Evolutionary conservation across 371 early-diverging fungal species (phyloP), one percentile per base, ranked within the genome.

Genomic region (Mortierella sp.): DNA sequence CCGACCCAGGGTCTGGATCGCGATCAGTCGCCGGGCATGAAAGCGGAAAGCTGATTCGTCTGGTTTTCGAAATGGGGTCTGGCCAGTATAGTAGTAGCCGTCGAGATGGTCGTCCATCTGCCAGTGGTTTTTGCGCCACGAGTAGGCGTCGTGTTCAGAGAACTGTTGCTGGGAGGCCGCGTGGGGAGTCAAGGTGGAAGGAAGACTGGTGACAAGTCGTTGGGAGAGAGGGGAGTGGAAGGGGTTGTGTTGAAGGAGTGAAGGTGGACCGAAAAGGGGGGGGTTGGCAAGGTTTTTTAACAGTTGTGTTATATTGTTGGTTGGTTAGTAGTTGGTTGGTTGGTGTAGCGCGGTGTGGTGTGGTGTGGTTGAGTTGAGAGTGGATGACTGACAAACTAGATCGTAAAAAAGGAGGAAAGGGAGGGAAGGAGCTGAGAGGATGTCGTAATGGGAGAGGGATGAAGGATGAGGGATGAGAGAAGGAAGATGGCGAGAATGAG

Each of bases 11-110:
- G 87, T 86, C 73, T 92, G 91, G 65, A 91, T 89, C 7, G 90
- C 86, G 74, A 87, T 75, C 43, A 93, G 82, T 73, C 91, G 88
- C 68, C 93, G 89, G 38, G 83, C 73, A 88, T 90, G 91, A 72
- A 88, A 93, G 12, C 77, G 85, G 10, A 48, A 54, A 27, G 70
- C 56, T 0, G 86, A 76, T 82, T 92, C 91, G 70, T 87, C 88
- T 0, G 88, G 89, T 70, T 87, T 88, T 11, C 89, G 90, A 70
- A 86, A 86, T 44, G 87, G 87, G 6, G 87, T 82, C 73, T 86
- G 87, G 65, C 87, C 87, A 11, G 87, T 86, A 68, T 65, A 86
- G 71, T 86, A 86, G 73, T 80, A 82, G 71, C 79, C 82, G 14
- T 81, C 79, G n/a, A 76, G 80, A 77, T 82, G 77, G 71, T 79